These are phyloP conservation scores for Miamiensis avidus DNA, from an alignment of 169 alveolate genomes.

Conservation along the genomic window DNA sequence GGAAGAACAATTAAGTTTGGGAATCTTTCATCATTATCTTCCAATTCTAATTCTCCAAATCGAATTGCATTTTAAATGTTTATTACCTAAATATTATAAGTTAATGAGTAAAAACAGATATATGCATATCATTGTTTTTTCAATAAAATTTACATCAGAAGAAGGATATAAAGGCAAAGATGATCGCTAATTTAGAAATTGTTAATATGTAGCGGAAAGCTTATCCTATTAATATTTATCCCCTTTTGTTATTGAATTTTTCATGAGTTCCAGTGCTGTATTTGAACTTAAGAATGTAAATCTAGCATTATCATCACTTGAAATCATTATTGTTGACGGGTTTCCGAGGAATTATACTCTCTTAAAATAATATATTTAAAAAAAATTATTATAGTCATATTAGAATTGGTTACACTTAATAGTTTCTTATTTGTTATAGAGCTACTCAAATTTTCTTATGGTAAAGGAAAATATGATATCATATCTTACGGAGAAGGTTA, in stretches of 20 bases:
- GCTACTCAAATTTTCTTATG: background rate
- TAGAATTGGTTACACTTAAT: background rate
- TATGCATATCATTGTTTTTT: too few relatives aligned
- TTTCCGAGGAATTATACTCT: background rate
- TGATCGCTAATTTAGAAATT: background rate
- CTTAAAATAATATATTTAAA: background rate
- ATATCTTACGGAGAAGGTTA: background rate
- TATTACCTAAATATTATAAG: too few relatives aligned
- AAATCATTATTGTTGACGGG: background rate
- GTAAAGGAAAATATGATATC: background rate
- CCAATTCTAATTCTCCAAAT: background rate
- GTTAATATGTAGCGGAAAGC: background rate
- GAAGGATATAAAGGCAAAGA: background rate
- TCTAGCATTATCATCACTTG: background rate
- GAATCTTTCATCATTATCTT: background rate
- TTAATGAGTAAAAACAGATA: too few relatives aligned
- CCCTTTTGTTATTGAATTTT: background rate
- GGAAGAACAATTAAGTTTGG: background rate
- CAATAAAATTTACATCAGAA: background rate
- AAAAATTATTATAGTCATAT: too few relatives aligned
- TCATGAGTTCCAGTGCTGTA: background rate
- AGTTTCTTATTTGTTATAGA: background rate
- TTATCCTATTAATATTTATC: too few relatives aligned
- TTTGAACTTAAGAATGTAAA: background rate
- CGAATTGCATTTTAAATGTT: background rate